Conservation (phyloP, 345 rosid species). For the Euclidium syriacum region DNA sequence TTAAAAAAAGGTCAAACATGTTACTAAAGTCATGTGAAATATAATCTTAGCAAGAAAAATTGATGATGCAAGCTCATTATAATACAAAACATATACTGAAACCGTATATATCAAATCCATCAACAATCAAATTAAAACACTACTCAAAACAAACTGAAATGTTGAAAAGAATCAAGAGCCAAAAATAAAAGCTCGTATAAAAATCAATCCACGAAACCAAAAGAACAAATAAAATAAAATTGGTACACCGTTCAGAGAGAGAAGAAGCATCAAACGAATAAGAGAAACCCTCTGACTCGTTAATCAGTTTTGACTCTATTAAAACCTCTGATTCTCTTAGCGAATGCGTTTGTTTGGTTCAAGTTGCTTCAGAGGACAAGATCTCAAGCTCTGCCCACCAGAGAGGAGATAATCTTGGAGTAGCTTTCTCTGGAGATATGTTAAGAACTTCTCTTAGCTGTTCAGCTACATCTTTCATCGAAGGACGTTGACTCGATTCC, state of each 20-base stretch:
- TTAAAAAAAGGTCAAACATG: no score
- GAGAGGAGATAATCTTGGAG: slow-evolving; percentile 86
- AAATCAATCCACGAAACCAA: slow-evolving; percentile 4
- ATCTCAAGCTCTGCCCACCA: slow-evolving; percentile 99
- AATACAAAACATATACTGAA: slow-evolving; percentile 16
- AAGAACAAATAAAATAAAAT: not conserved
- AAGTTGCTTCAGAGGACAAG: slow-evolving; percentile 78
- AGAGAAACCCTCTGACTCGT: not conserved
- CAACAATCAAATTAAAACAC: slow-evolving; percentile 12
- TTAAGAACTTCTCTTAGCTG: slow-evolving; percentile 48
- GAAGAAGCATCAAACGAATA: not conserved
- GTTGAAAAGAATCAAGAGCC: slow-evolving; percentile 13
- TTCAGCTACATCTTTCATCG: slow-evolving; percentile 50
- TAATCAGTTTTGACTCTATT: not conserved
- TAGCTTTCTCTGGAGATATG: slow-evolving; percentile 80
- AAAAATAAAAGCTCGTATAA: slow-evolving; percentile 16
- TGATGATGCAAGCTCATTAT: no score
- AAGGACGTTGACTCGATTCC: slow-evolving; percentile 56
- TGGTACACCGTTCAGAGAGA: slow-evolving; percentile 6
- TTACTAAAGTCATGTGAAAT: no score
- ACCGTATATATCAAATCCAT: slow-evolving; percentile 17
- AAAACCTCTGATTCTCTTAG: not conserved
- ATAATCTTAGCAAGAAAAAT: no score
- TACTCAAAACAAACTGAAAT: slow-evolving; percentile 19
- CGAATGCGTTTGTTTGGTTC: slow-evolving; percentile 4